Conservation (phyloP, 2,329 filamentous ascomycete genomes). For the Paecilomyces niveus region DNA sequence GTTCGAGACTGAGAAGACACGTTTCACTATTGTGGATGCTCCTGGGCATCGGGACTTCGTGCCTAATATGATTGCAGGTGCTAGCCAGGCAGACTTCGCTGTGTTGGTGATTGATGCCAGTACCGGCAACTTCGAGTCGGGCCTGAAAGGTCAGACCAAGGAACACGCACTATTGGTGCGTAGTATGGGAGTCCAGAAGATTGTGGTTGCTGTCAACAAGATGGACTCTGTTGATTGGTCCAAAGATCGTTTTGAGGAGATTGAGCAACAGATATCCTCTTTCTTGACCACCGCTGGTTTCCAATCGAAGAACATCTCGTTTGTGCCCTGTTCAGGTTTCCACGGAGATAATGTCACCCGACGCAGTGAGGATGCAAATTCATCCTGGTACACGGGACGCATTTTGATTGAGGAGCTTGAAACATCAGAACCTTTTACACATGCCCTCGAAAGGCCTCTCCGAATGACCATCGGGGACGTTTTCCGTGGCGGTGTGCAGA, state of each 20-base stretch:
- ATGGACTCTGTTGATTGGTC: conserved; percentile 84
- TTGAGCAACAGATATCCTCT: conserved; percentile 71
- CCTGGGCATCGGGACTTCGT: conserved; percentile 95
- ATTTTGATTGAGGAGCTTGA: conserved; percentile 83
- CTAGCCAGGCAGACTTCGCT: conserved; percentile 91
- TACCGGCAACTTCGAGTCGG: conserved; percentile 86
- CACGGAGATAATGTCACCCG: conserved; percentile 74
- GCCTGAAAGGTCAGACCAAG: conserved; percentile 85
- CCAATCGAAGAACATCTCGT: conserved; percentile 69
- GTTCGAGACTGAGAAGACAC: conserved; percentile 80
- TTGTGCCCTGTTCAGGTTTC: conserved; percentile 84
- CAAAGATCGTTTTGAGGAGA: conserved; percentile 74
- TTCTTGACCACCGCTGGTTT: conserved; percentile 82
- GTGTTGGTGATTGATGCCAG: conserved; percentile 89
- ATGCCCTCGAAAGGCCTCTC: conserved; percentile 69
- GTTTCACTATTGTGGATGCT: conserved; percentile 90
- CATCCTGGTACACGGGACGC: conserved; percentile 71
- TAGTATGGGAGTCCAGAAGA: conserved; percentile 79
- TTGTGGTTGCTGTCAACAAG: conserved; percentile 93
- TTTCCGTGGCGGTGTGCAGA: conserved; percentile 70
- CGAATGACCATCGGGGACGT: conserved; percentile 84
- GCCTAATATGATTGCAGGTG: conserved; percentile 97
- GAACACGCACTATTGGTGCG: conserved; percentile 86
- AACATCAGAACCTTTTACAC: conserved; percentile 63
- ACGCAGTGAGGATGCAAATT: conserved; percentile 41